Evolutionary conservation across 1,284 basidiomycete genomes (phyloP).

Genomic region (Ceratobasidium sp.): DNA sequence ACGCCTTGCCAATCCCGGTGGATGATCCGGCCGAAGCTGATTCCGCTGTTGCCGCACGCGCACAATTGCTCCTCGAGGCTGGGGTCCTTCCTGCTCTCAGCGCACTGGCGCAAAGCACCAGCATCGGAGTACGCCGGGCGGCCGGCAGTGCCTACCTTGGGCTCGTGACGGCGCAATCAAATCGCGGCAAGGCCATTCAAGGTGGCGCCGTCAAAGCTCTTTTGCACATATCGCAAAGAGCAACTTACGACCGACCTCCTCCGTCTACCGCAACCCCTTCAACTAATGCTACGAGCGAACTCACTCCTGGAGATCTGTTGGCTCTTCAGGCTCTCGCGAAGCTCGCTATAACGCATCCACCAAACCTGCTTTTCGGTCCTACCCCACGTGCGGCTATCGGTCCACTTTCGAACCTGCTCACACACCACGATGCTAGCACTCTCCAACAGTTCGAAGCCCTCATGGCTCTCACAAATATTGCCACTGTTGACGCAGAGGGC

Average conservation of each 20-base stretch:
- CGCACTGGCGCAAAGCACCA: constrained; percentile 63
- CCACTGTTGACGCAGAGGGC: constrained; percentile 69
- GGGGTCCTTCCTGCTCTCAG: constrained; percentile 74
- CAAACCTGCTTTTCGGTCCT: constrained; percentile 87
- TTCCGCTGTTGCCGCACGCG: constrained; percentile 68
- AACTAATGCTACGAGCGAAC: constrained; percentile 44
- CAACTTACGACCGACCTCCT: constrained; percentile 47
- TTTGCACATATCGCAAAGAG: constrained; percentile 65
- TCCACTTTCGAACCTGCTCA: constrained; percentile 77
- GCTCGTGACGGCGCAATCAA: constrained; percentile 78
- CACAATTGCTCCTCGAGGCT: constrained; percentile 65
- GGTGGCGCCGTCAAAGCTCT: constrained; percentile 84
- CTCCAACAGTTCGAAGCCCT: constrained; percentile 91
- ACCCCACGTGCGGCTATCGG: constrained; percentile 82
- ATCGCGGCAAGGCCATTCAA: constrained; percentile 82
- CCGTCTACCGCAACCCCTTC: constrained; percentile 50
- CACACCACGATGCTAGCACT: constrained; percentile 71
- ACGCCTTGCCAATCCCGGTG: constrained; percentile 44
- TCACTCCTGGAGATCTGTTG: constrained; percentile 62
- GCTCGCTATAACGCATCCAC: constrained; percentile 90
- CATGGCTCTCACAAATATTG: constrained; percentile 96
- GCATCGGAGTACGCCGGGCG: constrained; percentile 52
- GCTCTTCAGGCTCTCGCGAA: constrained; percentile 92
- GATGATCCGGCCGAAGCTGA: constrained; percentile 59
- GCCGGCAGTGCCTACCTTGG: constrained; percentile 69